Conservation (phyloP, 345 rosid genomes). For the Turnera subulata region DNA sequence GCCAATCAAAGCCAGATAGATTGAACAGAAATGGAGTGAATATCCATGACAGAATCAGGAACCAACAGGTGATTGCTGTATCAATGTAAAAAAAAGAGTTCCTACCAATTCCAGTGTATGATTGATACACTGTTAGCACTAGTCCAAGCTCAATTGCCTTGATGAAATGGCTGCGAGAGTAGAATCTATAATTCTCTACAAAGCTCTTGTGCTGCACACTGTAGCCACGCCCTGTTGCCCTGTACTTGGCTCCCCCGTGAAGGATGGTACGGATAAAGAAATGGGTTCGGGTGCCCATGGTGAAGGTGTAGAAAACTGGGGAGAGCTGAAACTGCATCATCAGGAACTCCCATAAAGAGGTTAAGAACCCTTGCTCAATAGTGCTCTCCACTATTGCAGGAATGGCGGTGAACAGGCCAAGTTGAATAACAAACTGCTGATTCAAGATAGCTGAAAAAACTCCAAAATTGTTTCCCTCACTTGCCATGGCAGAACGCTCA, state of each 20-base stretch:
- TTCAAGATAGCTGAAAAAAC: constrained; percentile 73
- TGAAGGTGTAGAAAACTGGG: constrained; percentile 88
- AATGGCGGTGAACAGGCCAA: constrained; percentile 90
- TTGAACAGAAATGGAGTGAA: constrained; percentile 82
- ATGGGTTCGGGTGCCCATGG: constrained; percentile 96
- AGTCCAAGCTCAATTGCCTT: constrained; percentile 86
- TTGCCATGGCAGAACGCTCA: constrained; percentile 58
- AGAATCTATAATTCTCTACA: constrained; percentile 80
- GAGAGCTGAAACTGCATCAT: constrained; percentile 96
- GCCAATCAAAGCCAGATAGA: constrained; percentile 97
- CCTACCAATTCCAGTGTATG: constrained; percentile 69
- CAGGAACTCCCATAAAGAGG: constrained; percentile 88
- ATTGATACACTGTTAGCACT: constrained; percentile 71
- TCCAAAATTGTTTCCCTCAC: constrained; percentile 33
- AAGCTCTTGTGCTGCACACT: constrained; percentile 94
- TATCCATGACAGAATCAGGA: constrained; percentile 74
- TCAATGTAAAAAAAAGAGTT: constrained; percentile 72
- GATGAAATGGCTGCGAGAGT: constrained; percentile 79
- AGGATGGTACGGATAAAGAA: constrained; percentile 92
- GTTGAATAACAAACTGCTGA: constrained; percentile 83
- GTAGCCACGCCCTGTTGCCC: constrained; percentile 96
- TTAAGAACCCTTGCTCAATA: constrained; percentile 91
- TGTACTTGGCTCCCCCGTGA: constrained; percentile 97
- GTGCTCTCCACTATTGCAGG: constrained; percentile 95
- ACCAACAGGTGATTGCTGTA: constrained; percentile 84